These are phyloP conservation scores for Populus trichocarpa DNA, from an alignment of 441 rosid species.

Conservation along the genomic window DNA sequence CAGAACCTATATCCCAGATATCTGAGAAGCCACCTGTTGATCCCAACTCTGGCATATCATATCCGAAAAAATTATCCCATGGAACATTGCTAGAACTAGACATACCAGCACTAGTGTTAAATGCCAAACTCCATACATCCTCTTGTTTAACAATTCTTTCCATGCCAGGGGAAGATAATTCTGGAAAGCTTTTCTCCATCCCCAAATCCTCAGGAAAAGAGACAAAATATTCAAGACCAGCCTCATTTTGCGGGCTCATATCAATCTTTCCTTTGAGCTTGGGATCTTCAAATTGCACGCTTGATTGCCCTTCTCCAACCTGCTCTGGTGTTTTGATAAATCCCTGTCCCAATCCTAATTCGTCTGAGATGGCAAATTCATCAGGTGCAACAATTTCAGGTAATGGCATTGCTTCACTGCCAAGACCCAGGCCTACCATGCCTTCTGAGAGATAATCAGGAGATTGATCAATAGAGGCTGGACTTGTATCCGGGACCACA, in stretches of 20 bases:
- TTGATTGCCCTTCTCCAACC: constrained; percentile 36
- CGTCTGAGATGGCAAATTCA: constrained; percentile 21
- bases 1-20: constrained; percentile 54
- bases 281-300: constrained; percentile 28
- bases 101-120: constrained; percentile 41
- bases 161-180: constrained; percentile 37
- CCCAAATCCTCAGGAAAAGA: constrained; percentile 38
- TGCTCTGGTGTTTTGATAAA: constrained; percentile 17
- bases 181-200: constrained; percentile 29
- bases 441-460: constrained; percentile 34
- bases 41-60: constrained; percentile 47
- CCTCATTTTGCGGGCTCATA: constrained; percentile 34
- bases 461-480: constrained; percentile 20
- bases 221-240: constrained; percentile 38
- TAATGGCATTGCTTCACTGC: constrained; percentile 24
- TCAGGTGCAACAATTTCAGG: constrained; percentile 21
- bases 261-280: constrained; percentile 41
- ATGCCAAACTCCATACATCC: constrained; percentile 62
- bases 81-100: constrained; percentile 43
- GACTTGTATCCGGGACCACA: constrained; percentile 23
- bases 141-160: constrained; percentile 44
- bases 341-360: constrained; percentile 12
- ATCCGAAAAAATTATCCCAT: constrained; percentile 46
- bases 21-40: constrained; percentile 47
- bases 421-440: constrained; percentile 25